A percentile compares a stretch with the other conserved stretches of the same genome.
Conservation (phyloP, 305 asterid species). For the Lippia alba region DNA sequence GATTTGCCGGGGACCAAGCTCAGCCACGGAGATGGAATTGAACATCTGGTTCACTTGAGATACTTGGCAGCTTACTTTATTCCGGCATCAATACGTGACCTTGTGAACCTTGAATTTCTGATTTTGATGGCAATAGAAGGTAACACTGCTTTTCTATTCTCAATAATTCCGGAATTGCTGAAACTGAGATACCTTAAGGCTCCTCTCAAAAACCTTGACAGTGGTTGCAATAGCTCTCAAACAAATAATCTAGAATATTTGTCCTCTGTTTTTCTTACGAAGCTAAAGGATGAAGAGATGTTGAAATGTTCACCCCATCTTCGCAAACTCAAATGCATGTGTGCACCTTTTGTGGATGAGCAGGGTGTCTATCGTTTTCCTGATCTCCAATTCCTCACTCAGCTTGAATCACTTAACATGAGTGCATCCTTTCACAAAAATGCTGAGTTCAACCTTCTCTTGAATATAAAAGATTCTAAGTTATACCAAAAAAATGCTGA, state of each 20-base stretch:
- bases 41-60: slow-evolving; percentile 17
- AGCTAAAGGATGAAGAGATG: background rate
- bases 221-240: background rate
- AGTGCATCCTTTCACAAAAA: background rate
- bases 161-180: slow-evolving; percentile 21
- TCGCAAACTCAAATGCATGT: slow-evolving; percentile 32
- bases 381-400: slow-evolving; percentile 17
- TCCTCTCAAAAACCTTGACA: background rate
- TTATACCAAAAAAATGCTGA: too few species aligned
- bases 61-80: slow-evolving; percentile 29
- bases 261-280: background rate
- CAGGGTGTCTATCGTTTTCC: background rate
- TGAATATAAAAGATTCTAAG: too few species aligned
- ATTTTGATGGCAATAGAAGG: background rate
- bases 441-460: too few species aligned
- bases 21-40: too few species aligned
- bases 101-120: slow-evolving; percentile 28
- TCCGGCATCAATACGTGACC: slow-evolving; percentile 18
- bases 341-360: background rate
- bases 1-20: slow-evolving; percentile 11
- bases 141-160: background rate
- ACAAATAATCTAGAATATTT: slow-evolving; percentile 24
- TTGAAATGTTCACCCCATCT: slow-evolving; percentile 23
- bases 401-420: slow-evolving; percentile 9
- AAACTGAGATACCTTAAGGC: slow-evolving; percentile 34